These are phyloP conservation scores for Ogataea angusta DNA, from an alignment of 805 yeast species.

Conservation along the genomic window DNA sequence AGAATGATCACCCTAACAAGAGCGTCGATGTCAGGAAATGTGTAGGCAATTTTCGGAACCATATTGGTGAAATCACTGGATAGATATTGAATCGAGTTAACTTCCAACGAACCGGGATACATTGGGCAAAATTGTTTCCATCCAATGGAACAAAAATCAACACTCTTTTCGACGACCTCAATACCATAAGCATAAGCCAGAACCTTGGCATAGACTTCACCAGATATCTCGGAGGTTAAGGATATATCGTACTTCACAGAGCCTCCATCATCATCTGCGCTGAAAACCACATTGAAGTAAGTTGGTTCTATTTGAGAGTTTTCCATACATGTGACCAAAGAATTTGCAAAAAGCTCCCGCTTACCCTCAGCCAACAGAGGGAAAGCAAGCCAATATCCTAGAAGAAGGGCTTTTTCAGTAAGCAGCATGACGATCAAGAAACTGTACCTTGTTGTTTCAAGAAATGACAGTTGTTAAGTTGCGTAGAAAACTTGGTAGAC, in stretches of 20 bases:
- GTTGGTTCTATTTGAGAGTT: slow-evolving; percentile 69
- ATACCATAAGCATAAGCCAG: slow-evolving; percentile 87
- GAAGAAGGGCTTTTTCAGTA: no score
- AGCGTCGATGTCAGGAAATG: slow-evolving; percentile 86
- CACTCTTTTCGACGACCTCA: slow-evolving; percentile 50
- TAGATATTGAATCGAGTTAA: slow-evolving; percentile 66
- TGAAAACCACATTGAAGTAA: slow-evolving; percentile 68
- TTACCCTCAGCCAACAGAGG: slow-evolving; percentile 1
- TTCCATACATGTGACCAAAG: slow-evolving; percentile 85
- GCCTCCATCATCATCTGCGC: slow-evolving; percentile 66
- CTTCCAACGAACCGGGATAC: slow-evolving; percentile 74
- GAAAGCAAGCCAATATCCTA: background rate
- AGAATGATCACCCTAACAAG: slow-evolving; percentile 54
- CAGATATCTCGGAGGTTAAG: slow-evolving; percentile 64
- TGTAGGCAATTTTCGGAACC: slow-evolving; percentile 83
- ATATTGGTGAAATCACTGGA: slow-evolving; percentile 44
- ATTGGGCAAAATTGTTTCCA: slow-evolving; percentile 92
- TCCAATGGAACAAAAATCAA: slow-evolving; percentile 63
- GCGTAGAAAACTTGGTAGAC: no score
- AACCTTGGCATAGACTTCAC: slow-evolving; percentile 64
- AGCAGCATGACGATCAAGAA: no score
- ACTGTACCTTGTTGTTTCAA: no score
- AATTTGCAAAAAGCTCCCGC: slow-evolving; percentile 55
- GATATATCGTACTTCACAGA: slow-evolving; percentile 68
- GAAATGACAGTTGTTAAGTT: no score